Evolutionary conservation across 2,329 filamentous ascomycete species (phyloP), one percentile per base, ranked within the genome.

Genomic region (Aspergillus versicolor): DNA sequence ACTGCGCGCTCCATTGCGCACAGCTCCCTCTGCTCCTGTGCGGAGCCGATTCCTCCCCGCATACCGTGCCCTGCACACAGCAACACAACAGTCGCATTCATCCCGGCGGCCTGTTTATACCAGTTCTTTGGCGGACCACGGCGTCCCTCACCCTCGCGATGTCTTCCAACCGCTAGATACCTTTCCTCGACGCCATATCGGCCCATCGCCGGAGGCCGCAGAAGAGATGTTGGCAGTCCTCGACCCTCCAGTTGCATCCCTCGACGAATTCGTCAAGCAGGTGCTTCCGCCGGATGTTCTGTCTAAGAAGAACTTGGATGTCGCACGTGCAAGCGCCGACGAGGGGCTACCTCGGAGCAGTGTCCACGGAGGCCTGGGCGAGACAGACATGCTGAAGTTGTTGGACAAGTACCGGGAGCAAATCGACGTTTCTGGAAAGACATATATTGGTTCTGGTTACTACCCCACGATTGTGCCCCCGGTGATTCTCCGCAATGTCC

Each of bases 41-140:
- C 61, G 63, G 44, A 63, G 61, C 11, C 66, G 69, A 54, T 65
- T 70, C 57, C 71, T 67, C 19, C 61, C 67, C 27, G 60, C 63
- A 54, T 65, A 68, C 22, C 71, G 70, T 42, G 65, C 64, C 47
- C 54, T 75, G 38, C 64, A 72, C 50, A 68, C 57, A 17, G 52
- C 65, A 13, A 52, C 67, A n/a, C 62, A 70, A 32, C 63, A 66
- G 41, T 58, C 65, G 6, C 53, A 67, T 11, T 52, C 63, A 1
- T 47, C 66, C 6, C 69, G 64, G 46, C 70, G 74, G 37, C 63
- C 65, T 34, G 93, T 99, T 19, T 91, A 97, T 74, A 92, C 89
- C 70, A 96, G 89, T 73, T 96, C 93, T 0, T 89, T 92, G 5
- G 94, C 91, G 6, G 92, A 96, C 65, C 93, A 97, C 75, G 92